phyloP scores from a whole-genome alignment of 371 early-diverging fungal genomes.

The Smittium mucronatum region DNA sequence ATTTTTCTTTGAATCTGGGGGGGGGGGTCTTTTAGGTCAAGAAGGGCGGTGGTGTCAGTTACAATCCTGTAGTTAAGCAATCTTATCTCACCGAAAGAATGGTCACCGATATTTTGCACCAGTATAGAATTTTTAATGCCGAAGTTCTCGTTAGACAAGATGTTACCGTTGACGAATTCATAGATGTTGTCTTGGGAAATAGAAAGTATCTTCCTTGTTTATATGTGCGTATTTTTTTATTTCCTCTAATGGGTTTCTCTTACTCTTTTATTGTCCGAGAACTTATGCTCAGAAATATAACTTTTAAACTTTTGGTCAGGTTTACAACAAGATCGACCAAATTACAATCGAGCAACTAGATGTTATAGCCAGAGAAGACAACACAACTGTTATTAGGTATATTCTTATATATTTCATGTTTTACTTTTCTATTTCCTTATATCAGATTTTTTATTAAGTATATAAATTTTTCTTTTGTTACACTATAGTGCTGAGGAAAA shows the following conservation, averaged over 20 bases:
- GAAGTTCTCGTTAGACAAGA: constrained; percentile 98
- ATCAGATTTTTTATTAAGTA: no score
- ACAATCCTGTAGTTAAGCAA: constrained; percentile 82
- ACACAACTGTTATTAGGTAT: constrained; percentile 72
- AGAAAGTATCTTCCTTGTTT: constrained; percentile 92
- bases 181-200: constrained; percentile 96
- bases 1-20: no score
- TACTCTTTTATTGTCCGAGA: no score
- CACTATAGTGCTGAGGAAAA: constrained; percentile 70
- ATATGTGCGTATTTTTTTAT: constrained; percentile 43
- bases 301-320: constrained; percentile 24
- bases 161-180: constrained; percentile 94
- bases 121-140: constrained; percentile 96
- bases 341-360: constrained; percentile 96
- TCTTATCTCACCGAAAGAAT: constrained; percentile 80
- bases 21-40: constrained; percentile 51
- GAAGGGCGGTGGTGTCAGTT: constrained; percentile 95
- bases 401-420: no score
- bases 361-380: constrained; percentile 63
- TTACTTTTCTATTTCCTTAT: no score
- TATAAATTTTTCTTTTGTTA: no score
- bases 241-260: no score
- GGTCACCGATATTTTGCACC: constrained; percentile 89
- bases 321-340: constrained; percentile 97
- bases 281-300: no score